phyloP scores from a whole-genome alignment of 2,329 filamentous ascomycete species.

The Monosporascus sp. region DNA sequence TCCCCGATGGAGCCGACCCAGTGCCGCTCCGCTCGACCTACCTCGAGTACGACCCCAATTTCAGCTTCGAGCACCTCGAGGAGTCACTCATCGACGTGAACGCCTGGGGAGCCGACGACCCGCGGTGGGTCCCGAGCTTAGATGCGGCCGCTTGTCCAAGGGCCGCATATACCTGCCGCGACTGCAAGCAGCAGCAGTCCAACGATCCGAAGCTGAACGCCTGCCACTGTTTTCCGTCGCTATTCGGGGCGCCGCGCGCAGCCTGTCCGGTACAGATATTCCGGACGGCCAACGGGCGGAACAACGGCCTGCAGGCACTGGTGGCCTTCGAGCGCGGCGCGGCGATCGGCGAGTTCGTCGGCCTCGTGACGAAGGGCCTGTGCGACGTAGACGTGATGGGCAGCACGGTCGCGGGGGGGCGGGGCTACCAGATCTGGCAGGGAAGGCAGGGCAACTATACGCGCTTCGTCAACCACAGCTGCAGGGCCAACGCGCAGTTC shows the following conservation, averaged over 20 bases:
- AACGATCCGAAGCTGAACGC: slow-evolving; percentile 42
- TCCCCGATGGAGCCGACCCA: slow-evolving; percentile 32
- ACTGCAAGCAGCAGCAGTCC: slow-evolving; percentile 44
- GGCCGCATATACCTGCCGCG: slow-evolving; percentile 32
- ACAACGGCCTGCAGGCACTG: slow-evolving; percentile 46
- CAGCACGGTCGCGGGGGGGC: slow-evolving; percentile 28
- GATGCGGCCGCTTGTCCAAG: slow-evolving; percentile 17
- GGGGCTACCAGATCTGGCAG: slow-evolving; percentile 54
- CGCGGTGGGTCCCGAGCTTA: slow-evolving; percentile 33
- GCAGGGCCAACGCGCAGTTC: slow-evolving; percentile 51
- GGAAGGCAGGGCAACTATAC: slow-evolving; percentile 52
- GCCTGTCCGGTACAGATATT: slow-evolving; percentile 46
- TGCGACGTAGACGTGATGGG: slow-evolving; percentile 51
- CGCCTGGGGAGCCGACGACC: slow-evolving; percentile 44
- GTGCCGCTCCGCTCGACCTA: slow-evolving; percentile 42
- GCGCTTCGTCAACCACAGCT: slow-evolving; percentile 55
- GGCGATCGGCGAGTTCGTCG: slow-evolving; percentile 51
- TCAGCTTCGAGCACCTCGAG: slow-evolving; percentile 44
- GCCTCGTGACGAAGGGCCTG: slow-evolving; percentile 47
- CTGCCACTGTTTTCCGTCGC: slow-evolving; percentile 48
- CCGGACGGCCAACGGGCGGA: slow-evolving; percentile 45
- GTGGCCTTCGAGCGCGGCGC: slow-evolving; percentile 45
- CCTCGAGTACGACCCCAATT: slow-evolving; percentile 39
- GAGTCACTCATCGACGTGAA: slow-evolving; percentile 43
- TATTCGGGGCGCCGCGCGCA: slow-evolving; percentile 41